Percentiles rank a stretch among this genome's conserved stretches.
Conservation (phyloP, 495 filamentous ascomycete genomes). For the Xanthoparmelia taractica region DNA sequence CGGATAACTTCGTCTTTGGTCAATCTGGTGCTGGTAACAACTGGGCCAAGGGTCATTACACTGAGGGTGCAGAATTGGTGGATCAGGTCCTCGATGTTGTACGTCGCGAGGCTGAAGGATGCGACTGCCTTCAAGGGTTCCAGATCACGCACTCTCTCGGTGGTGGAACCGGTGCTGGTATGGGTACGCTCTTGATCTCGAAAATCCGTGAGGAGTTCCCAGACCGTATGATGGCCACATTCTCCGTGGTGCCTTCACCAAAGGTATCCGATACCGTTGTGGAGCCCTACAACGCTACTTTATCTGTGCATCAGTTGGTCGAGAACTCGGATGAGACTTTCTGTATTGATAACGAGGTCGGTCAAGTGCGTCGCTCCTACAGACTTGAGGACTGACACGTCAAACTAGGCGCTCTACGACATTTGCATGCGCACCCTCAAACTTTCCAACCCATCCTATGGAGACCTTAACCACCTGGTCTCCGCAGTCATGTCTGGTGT, state of each 20-base stretch:
- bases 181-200: conserved; percentile 99
- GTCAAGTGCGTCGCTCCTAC: conserved; percentile 13
- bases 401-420: conserved; percentile 82
- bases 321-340: conserved; percentile 99
- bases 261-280: conserved; percentile 99
- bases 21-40: conserved; percentile 99
- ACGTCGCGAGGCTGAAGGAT: conserved; percentile 96
- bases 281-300: conserved; percentile 99
- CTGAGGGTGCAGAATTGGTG: conserved; percentile 97
- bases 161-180: conserved; percentile 99
- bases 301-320: conserved; percentile 98
- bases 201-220: conserved; percentile 99
- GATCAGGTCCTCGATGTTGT: conserved; percentile 98
- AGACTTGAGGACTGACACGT: conserved; percentile 23
- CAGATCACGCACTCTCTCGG: conserved; percentile 99
- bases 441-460: conserved; percentile 96
- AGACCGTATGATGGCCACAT: conserved; percentile 99
- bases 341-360: conserved; percentile 99
- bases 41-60: conserved; percentile 99
- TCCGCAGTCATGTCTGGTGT: conserved; percentile 99
- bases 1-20: conserved; percentile 99
- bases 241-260: conserved; percentile 98
- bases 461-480: conserved; percentile 98
- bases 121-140: conserved; percentile 99
- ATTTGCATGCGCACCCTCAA: conserved; percentile 99